A percentile compares a stretch with the other conserved stretches of the same genome.
Conservation (phyloP, 441 rosid genomes). For the Daphne laureola region DNA sequence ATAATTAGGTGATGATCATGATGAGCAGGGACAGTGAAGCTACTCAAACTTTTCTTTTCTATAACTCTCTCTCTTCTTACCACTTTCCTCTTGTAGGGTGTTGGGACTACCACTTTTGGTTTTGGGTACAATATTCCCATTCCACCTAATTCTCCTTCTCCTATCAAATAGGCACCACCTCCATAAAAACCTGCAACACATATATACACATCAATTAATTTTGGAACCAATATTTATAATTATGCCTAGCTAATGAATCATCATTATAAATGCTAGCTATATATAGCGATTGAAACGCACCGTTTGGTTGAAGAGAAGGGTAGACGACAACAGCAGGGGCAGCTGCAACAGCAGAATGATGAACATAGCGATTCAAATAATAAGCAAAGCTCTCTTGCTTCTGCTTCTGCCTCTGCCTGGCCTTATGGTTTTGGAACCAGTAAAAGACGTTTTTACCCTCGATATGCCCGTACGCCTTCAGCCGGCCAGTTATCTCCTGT, state of each 20-base stretch:
- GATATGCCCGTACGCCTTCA: slow-evolving; percentile 64
- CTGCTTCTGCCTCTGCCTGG: slow-evolving; percentile 87
- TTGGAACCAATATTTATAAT: too few species aligned
- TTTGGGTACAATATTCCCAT: slow-evolving; percentile 30
- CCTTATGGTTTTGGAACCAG: slow-evolving; percentile 98
- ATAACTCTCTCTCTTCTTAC: slow-evolving; percentile 13
- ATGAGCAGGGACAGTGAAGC: slow-evolving; percentile 9
- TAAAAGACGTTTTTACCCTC: slow-evolving; percentile 96
- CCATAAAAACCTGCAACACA: slow-evolving; percentile 39
- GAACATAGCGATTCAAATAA: slow-evolving; percentile 45
- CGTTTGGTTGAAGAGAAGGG: slow-evolving; percentile 45
- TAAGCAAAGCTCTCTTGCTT: slow-evolving; percentile 65
- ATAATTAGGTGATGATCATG: slow-evolving; percentile 9
- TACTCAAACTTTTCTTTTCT: slow-evolving; percentile 15
- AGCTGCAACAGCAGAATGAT: slow-evolving; percentile 20
- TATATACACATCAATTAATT: too few species aligned
- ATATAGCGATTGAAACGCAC: too few species aligned
- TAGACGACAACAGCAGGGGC: slow-evolving; percentile 21
- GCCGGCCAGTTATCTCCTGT: slow-evolving; percentile 69
- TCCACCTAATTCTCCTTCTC: slow-evolving; percentile 25
- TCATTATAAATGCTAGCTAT: too few species aligned
- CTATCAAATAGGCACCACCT: slow-evolving; percentile 32
- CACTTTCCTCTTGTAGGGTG: slow-evolving; percentile 23
- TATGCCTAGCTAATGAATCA: too few species aligned
- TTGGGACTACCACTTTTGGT: slow-evolving; percentile 26